Base-by-base conservation (phyloP, 2,329 filamentous ascomycete genomes). In the Curvularia sp. region DNA sequence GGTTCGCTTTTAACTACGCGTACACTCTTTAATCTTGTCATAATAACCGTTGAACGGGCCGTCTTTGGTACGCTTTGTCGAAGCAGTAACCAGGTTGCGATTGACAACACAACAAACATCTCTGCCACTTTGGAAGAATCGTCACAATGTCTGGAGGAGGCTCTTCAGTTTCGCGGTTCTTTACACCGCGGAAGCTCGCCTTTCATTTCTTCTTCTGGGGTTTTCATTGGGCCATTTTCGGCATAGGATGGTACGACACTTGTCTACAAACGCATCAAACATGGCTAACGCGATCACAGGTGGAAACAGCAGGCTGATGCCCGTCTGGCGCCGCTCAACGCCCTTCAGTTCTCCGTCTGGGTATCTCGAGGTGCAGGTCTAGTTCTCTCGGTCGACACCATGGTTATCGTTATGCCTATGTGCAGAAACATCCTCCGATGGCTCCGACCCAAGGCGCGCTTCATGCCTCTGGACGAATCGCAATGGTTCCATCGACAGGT, bases 401-500 rank as follows among this genome's bases (percentile, higher is more conserved):
- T 92, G 73, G 83, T 98, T 65, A 97, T 99, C 70, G 80, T 99
- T 28, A 83, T 99, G 59, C 95, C 95, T 6, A 97, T 99, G 83
- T 99, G 94, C 82, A 86, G 95, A 67, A 98, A 94, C 59, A 81
- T 98, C 31, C 85, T 99, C 74, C 87, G 92, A 75, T 90, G 87
- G 74, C 78, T 98, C 56, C 87, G 95, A 64, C 95, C 95, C 26
- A 96, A 96, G 82, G 80, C 97, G 64, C 86, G 88, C 77, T 97
- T 90, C 82, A 76, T 98, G 12, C 95, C 95, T 5, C 84, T 99
- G n/a, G 95, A 99, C 72, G 95, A 99, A 80, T 96, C 93, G 59
- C 85, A 93, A 66, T 99, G 93, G 93, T 96, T 99, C 78, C 95
- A 99, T 81, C 86, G 94, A 64, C 95, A 99, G 78, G 86, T 96